Evolutionary conservation across 2,329 filamentous ascomycete genomes (phyloP).

Genomic region (Scedosporium apiospermum): DNA sequence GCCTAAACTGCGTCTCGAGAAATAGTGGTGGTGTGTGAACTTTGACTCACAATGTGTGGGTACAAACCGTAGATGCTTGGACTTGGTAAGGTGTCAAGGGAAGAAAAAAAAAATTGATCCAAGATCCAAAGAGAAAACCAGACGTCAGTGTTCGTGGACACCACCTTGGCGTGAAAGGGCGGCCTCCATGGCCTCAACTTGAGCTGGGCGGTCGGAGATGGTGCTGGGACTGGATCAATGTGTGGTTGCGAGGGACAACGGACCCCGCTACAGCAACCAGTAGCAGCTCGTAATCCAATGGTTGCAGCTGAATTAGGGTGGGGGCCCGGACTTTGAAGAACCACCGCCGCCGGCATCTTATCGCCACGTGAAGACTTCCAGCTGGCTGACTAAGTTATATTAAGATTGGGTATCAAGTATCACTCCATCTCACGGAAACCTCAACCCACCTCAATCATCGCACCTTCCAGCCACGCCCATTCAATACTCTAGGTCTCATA

Average conservation of each 20-base stretch:
- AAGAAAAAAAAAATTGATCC: neutral
- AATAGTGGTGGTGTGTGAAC: neutral
- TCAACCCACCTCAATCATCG: neutral
- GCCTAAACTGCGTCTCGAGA: neutral
- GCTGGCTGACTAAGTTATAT: no score
- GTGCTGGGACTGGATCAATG: neutral
- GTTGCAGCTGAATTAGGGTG: neutral
- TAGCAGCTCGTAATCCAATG: neutral
- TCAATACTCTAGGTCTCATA: no score
- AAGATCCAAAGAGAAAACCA: neutral
- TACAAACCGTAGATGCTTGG: neutral
- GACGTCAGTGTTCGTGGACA: no score
- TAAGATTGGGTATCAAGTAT: no score
- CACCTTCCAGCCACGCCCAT: neutral
- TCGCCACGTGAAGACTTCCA: neutral
- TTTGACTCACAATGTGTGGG: neutral
- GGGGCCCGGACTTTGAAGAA: neutral
- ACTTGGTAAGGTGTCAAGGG: neutral
- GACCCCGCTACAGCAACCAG: conserved; percentile 3
- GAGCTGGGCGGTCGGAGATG: neutral
- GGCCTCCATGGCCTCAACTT: neutral
- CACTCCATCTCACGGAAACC: no score
- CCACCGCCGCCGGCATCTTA: neutral
- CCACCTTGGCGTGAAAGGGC: neutral
- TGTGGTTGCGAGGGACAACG: conserved; percentile 7